Evolutionary conservation across 106 monocot species (phyloP), one percentile per base, ranked within the genome.

Genomic region (Hemerocallis citrina): DNA sequence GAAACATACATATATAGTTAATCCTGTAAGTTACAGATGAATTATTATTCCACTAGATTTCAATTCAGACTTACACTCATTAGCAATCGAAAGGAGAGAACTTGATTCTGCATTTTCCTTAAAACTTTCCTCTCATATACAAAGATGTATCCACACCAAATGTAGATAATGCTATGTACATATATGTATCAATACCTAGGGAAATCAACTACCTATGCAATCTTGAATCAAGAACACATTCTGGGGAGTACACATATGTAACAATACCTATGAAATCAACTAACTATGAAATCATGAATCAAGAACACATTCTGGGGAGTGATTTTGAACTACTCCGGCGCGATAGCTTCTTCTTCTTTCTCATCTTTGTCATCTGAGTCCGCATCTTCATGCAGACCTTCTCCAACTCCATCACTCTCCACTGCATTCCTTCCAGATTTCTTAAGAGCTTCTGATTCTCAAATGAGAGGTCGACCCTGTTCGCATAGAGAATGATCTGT

Each of bases 291-390:
- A 32, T 7, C 28, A 38, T 42, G 7, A 25, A 59, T 87, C 79
- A 88, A 49, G 87, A 88, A 72, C 92, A 92, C 8, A 92, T 75
- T 34, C 71, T 80, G 39, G 92, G 92, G 32, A 92, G 87, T 55
- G 88, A 81, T 72, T 66, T 83, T 0, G 77, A 46, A 22, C 43
- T 34, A 23, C 52, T 57, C 1, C 62, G 32, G 37, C 29, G 61
- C 11, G 71, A 59, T 38, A 38, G n/a, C 32, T 51, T 61, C 39
- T 50, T 67, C 16, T 15, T 64, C 62, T 75, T 77, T 63, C 52
- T 72, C 40, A 84, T 65, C 54, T 74, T 81, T 47, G 78, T 22
- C 78, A 92, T 76, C 68, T 92, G 92, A 20, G 61, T 46, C 46
- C 88, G 82, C 81, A 88, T 80, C 73, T 78, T 83, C 48, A 64